Conservation (phyloP, 2,329 filamentous ascomycete genomes). For the Fragosphaeria purpurea region DNA sequence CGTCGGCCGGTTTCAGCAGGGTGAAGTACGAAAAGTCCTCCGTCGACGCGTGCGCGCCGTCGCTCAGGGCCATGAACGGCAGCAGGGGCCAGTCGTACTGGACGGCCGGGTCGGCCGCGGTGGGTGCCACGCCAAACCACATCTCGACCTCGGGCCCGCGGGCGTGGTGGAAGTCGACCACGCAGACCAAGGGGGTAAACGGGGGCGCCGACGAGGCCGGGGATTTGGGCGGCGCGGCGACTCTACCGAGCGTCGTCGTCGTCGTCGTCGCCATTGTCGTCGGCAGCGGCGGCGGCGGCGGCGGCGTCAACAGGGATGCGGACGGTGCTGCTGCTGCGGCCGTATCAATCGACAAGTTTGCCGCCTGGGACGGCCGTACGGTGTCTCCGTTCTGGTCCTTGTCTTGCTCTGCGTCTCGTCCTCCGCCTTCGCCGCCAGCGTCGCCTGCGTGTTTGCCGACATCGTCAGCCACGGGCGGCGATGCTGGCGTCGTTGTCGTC, state of each 20-base stretch:
- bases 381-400: too few relatives aligned
- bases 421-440: too few relatives aligned
- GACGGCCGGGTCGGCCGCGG: constrained; percentile 65
- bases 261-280: neutral
- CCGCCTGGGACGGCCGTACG: too few relatives aligned
- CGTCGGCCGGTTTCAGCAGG: constrained; percentile 54
- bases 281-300: neutral
- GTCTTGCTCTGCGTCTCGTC: too few relatives aligned
- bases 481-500: constrained; percentile 1
- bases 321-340: neutral
- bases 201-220: constrained; percentile 5
- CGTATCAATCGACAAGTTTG: neutral
- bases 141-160: constrained; percentile 85
- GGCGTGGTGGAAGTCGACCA: constrained; percentile 79
- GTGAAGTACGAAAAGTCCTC: constrained; percentile 99
- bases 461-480: neutral
- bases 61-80: constrained; percentile 93
- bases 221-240: neutral
- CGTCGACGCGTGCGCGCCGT: constrained; percentile 88
- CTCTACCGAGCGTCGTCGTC: neutral
- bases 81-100: constrained; percentile 87
- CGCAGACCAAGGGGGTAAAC: constrained; percentile 62
- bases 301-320: neutral
- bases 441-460: too few relatives aligned
- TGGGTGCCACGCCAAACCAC: constrained; percentile 65